phyloP scores from a whole-genome alignment of 768 basidiomycete genomes.

The Russula sp. region DNA sequence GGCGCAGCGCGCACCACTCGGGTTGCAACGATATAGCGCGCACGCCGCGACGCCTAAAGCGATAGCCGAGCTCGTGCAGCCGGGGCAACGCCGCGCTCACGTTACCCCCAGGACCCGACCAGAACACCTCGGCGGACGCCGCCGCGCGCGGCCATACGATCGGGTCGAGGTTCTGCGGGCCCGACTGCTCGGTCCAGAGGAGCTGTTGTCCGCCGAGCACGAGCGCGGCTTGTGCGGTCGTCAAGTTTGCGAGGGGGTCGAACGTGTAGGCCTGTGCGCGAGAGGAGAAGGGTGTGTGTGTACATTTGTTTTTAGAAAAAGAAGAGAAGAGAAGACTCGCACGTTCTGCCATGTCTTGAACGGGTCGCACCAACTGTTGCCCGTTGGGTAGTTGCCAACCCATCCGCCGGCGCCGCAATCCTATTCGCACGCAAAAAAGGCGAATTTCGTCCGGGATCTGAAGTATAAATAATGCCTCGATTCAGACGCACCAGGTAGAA shows the following conservation, averaged over 20 bases:
- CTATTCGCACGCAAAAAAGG: constrained; percentile 18
- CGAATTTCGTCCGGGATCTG: not conserved
- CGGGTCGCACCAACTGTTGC: constrained; percentile 68
- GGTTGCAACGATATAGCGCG: constrained; percentile 33
- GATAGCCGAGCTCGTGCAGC: constrained; percentile 41
- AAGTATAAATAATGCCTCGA: too few relatives aligned
- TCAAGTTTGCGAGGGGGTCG: constrained; percentile 57
- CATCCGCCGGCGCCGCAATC: constrained; percentile 72
- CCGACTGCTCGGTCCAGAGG: constrained; percentile 70
- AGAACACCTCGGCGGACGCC: constrained; percentile 68
- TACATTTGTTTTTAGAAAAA: not conserved
- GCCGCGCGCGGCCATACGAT: constrained; percentile 70
- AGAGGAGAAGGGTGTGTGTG: not conserved
- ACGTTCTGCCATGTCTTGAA: constrained; percentile 79
- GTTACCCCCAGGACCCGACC: constrained; percentile 45
- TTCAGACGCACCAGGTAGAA: constrained; percentile 57
- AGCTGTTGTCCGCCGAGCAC: constrained; percentile 68
- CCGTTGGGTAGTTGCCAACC: constrained; percentile 42
- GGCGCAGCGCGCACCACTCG: constrained; percentile 37
- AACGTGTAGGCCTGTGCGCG: constrained; percentile 52
- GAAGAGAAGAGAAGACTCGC: not conserved
- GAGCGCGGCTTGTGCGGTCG: constrained; percentile 38
- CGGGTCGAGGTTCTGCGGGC: constrained; percentile 58
- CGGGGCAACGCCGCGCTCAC: constrained; percentile 46
- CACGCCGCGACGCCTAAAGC: constrained; percentile 32